Evolutionary conservation across 306 rosid genomes (phyloP), one percentile per base, ranked within the genome.

Genomic region (Sophora flavescens): DNA sequence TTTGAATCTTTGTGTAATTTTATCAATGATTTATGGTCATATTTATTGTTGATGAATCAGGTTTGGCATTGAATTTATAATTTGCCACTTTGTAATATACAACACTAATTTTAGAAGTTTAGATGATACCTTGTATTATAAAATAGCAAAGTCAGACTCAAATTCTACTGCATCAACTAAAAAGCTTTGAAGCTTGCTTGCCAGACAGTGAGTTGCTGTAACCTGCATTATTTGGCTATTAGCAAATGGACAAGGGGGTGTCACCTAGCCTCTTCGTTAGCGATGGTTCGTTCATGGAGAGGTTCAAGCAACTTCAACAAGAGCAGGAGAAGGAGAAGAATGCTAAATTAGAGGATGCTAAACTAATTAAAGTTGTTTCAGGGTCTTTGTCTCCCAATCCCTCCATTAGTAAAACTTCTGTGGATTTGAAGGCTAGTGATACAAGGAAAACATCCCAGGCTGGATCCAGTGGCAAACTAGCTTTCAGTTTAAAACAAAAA

Each of bases 261-360:
- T 86, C 92, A 50, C 87, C 97, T 88, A 84, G 83, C 87, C 96
- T 95, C 78, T 95, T 95, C 82, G 97, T 81, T 65, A 95, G 92
- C 52, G 97, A 95, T 80, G 99, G 99, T 80, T 92, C 99, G 2
- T 92, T 92, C 88, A 84, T 95, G 97, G 99, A 92, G 90, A 92
- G 85, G 87, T 95, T 95, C 87, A 92, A 84, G 84, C 96, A 91
- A 63, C 97, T 95, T 68, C 97, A 95, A 77, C 93, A 95, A 75
- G 89, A 88, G 80, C 88, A 85, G 84, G 91, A 77, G 73, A 89
- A 81, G 69, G 89, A 70, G 72, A 90, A 82, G 68, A 67, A 68
- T 69, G 61, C 68, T 63, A 61, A 81, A 52, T 7, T 72, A 22
- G 90, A 79, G 59, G 93, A 83, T 42, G 78, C 83, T 76, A 91